phyloP scores from a whole-genome alignment of 2,329 filamentous ascomycete species.

The Helminthosporium solani region DNA sequence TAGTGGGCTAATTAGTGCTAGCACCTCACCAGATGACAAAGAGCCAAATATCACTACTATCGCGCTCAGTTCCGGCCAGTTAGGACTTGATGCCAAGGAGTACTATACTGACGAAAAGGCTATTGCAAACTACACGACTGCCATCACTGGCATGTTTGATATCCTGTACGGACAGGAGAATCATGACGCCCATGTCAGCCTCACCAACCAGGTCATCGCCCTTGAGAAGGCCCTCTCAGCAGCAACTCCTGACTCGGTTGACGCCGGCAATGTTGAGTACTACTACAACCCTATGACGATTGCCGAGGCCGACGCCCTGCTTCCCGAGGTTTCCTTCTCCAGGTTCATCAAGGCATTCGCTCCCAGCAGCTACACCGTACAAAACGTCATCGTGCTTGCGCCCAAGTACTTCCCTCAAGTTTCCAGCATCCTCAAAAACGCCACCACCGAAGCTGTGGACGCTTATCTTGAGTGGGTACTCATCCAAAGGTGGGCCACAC shows the following conservation, averaged over 20 bases:
- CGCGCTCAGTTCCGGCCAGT: constrained; percentile 17
- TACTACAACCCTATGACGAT: constrained; percentile 63
- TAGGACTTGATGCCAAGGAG: constrained; percentile 36
- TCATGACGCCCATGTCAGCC: constrained; percentile 5
- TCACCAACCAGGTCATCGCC: constrained; percentile 21
- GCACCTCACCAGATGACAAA: background rate
- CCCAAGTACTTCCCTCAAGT: constrained; percentile 56
- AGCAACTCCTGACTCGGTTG: constrained; percentile 56
- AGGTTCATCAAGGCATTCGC: constrained; percentile 54
- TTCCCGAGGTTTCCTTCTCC: constrained; percentile 56
- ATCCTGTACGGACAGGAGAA: constrained; percentile 1
- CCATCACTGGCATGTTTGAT: constrained; percentile 10
- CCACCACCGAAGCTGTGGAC: constrained; percentile 56
- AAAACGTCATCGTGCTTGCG: constrained; percentile 58
- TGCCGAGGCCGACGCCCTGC: constrained; percentile 53
- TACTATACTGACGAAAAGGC: constrained; percentile 22
- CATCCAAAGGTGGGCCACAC: constrained; percentile 52
- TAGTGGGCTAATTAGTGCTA: constrained; percentile 38
- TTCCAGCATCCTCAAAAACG: constrained; percentile 25
- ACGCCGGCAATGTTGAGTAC: constrained; percentile 61
- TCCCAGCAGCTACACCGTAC: constrained; percentile 51
- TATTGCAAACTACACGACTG: constrained; percentile 30
- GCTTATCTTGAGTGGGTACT: constrained; percentile 63
- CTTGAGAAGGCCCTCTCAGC: constrained; percentile 62
- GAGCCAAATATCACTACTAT: background rate